phyloP scores from a whole-genome alignment of 2,329 filamentous ascomycete genomes.

The Neodidymelliopsis sp. region DNA sequence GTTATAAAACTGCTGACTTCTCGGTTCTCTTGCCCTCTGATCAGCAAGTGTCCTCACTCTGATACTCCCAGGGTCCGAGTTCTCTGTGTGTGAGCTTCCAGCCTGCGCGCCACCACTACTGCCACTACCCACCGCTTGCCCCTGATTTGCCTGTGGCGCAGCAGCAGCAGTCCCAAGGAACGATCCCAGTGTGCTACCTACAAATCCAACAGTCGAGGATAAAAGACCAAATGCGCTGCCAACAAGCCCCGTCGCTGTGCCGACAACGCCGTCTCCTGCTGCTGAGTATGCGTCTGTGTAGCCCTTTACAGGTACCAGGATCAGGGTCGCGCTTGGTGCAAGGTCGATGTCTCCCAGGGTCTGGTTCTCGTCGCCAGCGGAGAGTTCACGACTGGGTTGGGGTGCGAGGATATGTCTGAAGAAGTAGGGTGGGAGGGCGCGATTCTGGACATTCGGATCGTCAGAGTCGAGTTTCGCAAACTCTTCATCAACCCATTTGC shows the following conservation, averaged over 20 bases:
- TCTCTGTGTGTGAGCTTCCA: constrained; percentile 18
- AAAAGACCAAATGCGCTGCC: constrained; percentile 45
- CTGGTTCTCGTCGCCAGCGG: constrained; percentile 75
- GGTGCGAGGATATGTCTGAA: constrained; percentile 87
- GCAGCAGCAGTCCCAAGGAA: constrained; percentile 33
- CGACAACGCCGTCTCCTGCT: constrained; percentile 40
- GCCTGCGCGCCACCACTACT: constrained; percentile 18
- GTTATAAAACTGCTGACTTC: constrained; percentile 79
- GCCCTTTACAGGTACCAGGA: constrained; percentile 75
- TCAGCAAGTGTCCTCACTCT: constrained; percentile 56
- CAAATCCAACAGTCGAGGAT: constrained; percentile 43
- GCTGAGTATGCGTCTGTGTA: constrained; percentile 66
- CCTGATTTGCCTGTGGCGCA: constrained; percentile 13
- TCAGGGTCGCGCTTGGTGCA: constrained; percentile 79
- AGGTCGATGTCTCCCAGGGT: constrained; percentile 74
- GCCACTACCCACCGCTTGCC: constrained; percentile 19
- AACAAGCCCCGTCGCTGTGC: constrained; percentile 42
- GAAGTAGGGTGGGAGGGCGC: constrained; percentile 67
- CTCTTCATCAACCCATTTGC: constrained; percentile 74
- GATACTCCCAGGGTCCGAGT: constrained; percentile 36
- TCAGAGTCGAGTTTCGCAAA: constrained; percentile 33
- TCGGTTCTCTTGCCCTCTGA: constrained; percentile 59
- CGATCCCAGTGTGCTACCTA: constrained; percentile 42
- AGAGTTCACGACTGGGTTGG: constrained; percentile 75
- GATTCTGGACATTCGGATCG: constrained; percentile 31